Evolutionary conservation across 2,329 filamentous ascomycete species (phyloP).

Genomic region (Trichoderma afroharzianum): DNA sequence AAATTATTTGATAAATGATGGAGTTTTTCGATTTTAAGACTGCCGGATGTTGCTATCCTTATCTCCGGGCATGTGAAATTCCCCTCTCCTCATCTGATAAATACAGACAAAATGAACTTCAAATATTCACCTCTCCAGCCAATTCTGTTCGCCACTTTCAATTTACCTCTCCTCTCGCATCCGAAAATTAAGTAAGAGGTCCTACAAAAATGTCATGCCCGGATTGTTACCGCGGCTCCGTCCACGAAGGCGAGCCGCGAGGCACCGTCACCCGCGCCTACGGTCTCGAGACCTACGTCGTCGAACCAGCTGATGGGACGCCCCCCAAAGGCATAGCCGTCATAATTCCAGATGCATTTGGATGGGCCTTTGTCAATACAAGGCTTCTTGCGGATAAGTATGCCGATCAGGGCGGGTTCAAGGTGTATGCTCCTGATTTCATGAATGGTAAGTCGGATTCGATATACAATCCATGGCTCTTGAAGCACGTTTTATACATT

Average conservation of each 20-base stretch:
- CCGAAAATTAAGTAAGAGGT: not conserved
- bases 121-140: not conserved
- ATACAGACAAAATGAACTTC: not conserved
- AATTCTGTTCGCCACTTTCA: not conserved
- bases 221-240: conserved; percentile 45
- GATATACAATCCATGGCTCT: not conserved
- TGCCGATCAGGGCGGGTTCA: conserved; percentile 47
- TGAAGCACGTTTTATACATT: not conserved
- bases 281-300: conserved; percentile 47
- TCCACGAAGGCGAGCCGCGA: conserved; percentile 43
- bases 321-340: conserved; percentile 46
- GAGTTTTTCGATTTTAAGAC: not conserved
- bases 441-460: conserved; percentile 36
- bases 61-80: not conserved
- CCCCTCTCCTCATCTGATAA: not conserved
- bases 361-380: conserved; percentile 52
- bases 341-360: conserved; percentile 54
- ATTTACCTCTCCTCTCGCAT: too few species aligned
- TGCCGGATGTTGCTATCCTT: not conserved
- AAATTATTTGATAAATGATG: not conserved
- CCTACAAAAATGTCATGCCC: conserved; percentile 33
- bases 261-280: conserved; percentile 46
- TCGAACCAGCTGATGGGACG: conserved; percentile 31
- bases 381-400: conserved; percentile 52
- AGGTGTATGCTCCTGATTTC: conserved; percentile 55